Base-by-base conservation (phyloP, 2,329 filamentous ascomycete species). In the Colletotrichum tropicicola region DNA sequence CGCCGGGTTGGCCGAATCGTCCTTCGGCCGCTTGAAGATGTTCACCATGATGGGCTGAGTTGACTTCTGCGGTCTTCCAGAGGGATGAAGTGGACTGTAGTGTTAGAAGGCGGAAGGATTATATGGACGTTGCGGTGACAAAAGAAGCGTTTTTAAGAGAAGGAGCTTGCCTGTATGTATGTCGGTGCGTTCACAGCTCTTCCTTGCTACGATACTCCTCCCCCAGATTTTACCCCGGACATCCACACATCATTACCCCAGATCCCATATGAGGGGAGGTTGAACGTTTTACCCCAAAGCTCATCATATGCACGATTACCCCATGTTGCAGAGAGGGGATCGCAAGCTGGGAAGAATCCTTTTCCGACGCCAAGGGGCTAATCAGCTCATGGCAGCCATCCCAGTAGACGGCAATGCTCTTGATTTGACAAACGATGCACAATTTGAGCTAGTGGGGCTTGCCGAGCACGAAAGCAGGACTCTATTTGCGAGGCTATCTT, bases 1-100 rank as follows among this genome's bases (percentile, higher is more conserved):
- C 27, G 67, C 67, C 19, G 57, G 65, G 45, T 68, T 60, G 5
- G 65, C 54, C 17, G 65, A 65, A 21, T 57, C 44, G 43, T 68
- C 60, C 37, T 68, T 47, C 3, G 68, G 66, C 19, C 51, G 51
- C 6, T 41, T 43, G 6, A 53, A 53, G 15, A 53, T 53, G 2
- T 53, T 53, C 2, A 53, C 35, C 51, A 53, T 53, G 23, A 15
- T 43, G 30, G n/a, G 0, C 8, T 17, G 23, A 7, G 13, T 7
- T 12, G n/a, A 51, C 23, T n/a, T n/a, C n/a, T n/a, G n/a, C n/a
- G n/a, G 32, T 35, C 5, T 2, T 35, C 32, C 10, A 7, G 37
- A 15, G n/a, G 17, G 17, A n/a, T 17, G 37, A 41, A 1, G 37
- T 17, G 6, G 8, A 9, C 8, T 5, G 17, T 10, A 8, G 9